Percentiles rank a stretch among this genome's conserved stretches.
Evolutionary conservation across 2,329 filamentous ascomycete genomes (phyloP).

Genomic region (Fusarium sp.): DNA sequence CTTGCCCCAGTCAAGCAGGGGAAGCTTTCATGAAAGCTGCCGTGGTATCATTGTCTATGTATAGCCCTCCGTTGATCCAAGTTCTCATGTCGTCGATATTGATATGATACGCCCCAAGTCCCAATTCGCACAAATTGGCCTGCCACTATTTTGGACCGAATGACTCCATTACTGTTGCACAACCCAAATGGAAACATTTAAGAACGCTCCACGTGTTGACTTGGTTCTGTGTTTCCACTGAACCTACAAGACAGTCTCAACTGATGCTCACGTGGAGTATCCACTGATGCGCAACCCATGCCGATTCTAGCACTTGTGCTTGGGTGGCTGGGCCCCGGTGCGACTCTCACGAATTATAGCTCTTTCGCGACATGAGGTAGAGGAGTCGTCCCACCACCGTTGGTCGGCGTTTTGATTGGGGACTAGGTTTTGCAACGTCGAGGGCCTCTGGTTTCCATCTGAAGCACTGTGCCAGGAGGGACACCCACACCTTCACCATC

Average conservation of each 20-base stretch:
- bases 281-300: constrained; percentile 45
- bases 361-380: constrained; percentile 32
- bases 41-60: not conserved
- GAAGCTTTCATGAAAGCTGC: constrained; percentile 14
- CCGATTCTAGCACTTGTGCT: constrained; percentile 38
- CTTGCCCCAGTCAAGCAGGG: constrained; percentile 19
- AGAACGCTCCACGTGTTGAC: constrained; percentile 43
- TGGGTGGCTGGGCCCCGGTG: constrained; percentile 40
- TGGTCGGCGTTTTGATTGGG: constrained; percentile 20
- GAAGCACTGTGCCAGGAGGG: constrained; percentile 30
- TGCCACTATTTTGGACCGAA: constrained; percentile 24
- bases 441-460: constrained; percentile 23
- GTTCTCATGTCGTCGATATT: constrained; percentile 16
- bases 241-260: constrained; percentile 39
- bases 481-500: constrained; percentile 30
- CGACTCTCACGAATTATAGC: constrained; percentile 35
- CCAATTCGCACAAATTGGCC: not conserved
- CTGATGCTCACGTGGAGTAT: constrained; percentile 43
- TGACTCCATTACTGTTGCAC: constrained; percentile 35
- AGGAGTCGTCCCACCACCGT: constrained; percentile 34
- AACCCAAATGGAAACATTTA: constrained; percentile 38
- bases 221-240: constrained; percentile 36
- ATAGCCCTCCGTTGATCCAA: not conserved
- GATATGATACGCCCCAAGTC: not conserved
- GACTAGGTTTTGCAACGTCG: constrained; percentile 13